Base-by-base conservation (phyloP, 2,329 filamentous ascomycete species). In the Ramichloridium luteum region DNA sequence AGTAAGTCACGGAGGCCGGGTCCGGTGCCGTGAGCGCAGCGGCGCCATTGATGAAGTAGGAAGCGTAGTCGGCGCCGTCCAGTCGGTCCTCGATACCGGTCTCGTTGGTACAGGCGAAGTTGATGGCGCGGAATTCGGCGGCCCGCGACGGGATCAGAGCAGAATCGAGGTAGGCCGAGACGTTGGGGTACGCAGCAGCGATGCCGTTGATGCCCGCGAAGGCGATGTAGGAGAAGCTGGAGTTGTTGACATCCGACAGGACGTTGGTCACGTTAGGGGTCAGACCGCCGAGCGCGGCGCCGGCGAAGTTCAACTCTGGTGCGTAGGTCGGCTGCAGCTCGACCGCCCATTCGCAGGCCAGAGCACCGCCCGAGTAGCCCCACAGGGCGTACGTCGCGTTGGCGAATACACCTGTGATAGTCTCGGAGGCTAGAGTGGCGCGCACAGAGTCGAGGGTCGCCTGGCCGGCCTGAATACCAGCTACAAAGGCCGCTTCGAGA, bases 301-400 rank as follows among this genome's bases (percentile, higher is more conserved):
- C 68, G 1, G 52, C 52, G 17, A 74, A 56, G 2, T 55, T 49
- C 4, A 74, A 47, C 23, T 71, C 67, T 0, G 69, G 67, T 0
- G 70, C 69, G 37, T 74, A 74, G 4, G 53, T 51, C 1, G 56
- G 52, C 26, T 68, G 65, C 13, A 72, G 46, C 30, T 72, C 67
- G 11, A 64, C 61, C 0, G 69, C 69, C 56, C 61, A 68, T 16
- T 65, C 65, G 3, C 55, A 63, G 0, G 68, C 67, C 12, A 72
- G 39, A 2, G 61, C 60, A 3, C 70, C 70, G 3, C 70, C 70
- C 1, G 64, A 70, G 43, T 72, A 74, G 0, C 70, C 70, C 66
- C 67, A 72, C 39, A 49, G 43, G 0, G 60, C 50, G 10, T 51
- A 44, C 1, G 41, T 42, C 6, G 36, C 34, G 22, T 41, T 38